Evolutionary conservation across 805 yeast genomes (phyloP).

Genomic region (Candida namnaoensis): DNA sequence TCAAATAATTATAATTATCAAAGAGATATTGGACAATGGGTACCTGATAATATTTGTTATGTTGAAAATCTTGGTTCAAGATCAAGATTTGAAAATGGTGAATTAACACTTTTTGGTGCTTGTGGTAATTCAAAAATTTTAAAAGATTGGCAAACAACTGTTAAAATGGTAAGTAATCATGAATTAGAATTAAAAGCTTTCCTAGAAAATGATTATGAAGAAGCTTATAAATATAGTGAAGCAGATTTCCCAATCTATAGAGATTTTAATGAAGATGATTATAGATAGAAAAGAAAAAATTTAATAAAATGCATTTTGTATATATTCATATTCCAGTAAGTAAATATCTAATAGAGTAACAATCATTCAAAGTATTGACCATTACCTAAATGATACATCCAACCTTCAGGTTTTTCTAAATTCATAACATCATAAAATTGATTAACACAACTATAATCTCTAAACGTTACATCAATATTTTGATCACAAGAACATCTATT

Average conservation of each 20-base stretch:
- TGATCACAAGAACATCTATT: constrained; percentile 68
- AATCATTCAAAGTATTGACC: no score
- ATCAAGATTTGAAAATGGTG: constrained; percentile 14
- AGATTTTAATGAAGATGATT: no score
- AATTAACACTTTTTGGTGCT: constrained; percentile 28
- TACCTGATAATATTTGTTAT: constrained; percentile 31
- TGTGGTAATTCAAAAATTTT: constrained; percentile 25
- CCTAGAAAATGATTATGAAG: no score
- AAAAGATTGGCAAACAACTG: constrained; percentile 27
- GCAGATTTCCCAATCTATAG: no score
- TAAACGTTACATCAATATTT: constrained; percentile 62
- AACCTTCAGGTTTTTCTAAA: constrained; percentile 52
- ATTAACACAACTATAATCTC: constrained; percentile 60
- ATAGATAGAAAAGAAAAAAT: no score
- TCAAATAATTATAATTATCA: constrained; percentile 27
- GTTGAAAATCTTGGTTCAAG: constrained; percentile 16
- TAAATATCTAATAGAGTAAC: no score
- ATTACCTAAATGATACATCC: constrained; percentile 44
- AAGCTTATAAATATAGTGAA: no score
- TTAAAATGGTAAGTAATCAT: constrained; percentile 17
- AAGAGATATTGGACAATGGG: constrained; percentile 36
- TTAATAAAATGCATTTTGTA: no score
- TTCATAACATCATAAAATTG: constrained; percentile 48
- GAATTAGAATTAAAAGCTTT: constrained; percentile 14
- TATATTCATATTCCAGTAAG: no score